Base-by-base conservation (phyloP, 495 filamentous ascomycete genomes). In the Staphylotrichum longicolle region DNA sequence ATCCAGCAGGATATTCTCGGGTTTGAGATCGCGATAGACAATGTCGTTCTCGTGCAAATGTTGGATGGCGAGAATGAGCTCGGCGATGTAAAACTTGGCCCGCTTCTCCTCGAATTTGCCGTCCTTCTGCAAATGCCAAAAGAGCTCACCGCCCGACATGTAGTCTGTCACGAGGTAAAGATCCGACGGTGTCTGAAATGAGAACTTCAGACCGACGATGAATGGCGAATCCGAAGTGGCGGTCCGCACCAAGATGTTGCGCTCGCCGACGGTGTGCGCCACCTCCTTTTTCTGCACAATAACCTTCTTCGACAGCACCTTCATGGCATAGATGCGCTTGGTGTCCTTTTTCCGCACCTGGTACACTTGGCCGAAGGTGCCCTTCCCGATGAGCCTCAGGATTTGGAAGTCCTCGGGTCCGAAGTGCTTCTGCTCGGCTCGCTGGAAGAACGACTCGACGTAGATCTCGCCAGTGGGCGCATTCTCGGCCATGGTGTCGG, bases 221-320 rank as follows among this genome's bases (percentile, higher is more conserved):
- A 98, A 98, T 0, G 93, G 92, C 11, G 94, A 98, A 55, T 96
- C 91, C 27, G 93, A 85, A 81, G 89, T 98, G 40, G 94, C 95
- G 12, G 94, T 98, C 53, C 94, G 87, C 32, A 98, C 94, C 42
- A 98, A 79, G 59, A 98, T 98, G 71, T 98, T 98, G 37, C 94
- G 86, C 76, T 98, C 95, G 58, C 94, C 94, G 14, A 98, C 83
- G 3, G 94, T 98, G 74, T 98, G 94, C 15, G 92, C 91, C 47
- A 98, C 91, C 75, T 98, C 94, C 75, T 98, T 98, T 83, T 98
- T 98, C 75, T 98, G 94, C 14, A 98, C 94, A 58, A 98, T 98
- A 54, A 98, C 94, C 80, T 98, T 98, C 82, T 98, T 98, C 10
- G 93, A 96, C 27, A 98, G 78, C 3, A 98, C 93, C 72, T 98